Evolutionary conservation across 2,329 filamentous ascomycete species (phyloP), one percentile per base, ranked within the genome.

Genomic region (Ophiobolus disseminans): DNA sequence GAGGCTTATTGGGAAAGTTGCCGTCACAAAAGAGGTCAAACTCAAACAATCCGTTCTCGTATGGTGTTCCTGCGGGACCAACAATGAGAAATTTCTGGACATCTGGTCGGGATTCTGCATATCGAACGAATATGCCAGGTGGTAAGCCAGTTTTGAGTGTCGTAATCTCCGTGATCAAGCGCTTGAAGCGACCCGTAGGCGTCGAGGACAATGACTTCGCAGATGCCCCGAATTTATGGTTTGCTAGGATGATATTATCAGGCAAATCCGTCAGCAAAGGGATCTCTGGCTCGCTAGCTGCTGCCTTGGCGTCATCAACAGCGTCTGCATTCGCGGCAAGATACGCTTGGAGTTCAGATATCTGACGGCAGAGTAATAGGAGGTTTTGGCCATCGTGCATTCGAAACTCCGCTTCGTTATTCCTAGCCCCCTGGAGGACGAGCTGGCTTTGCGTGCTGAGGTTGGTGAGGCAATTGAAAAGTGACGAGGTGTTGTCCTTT

Each of bases 41-140:
- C 54, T 83, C 80, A 56, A 82, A 83, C 3, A 83, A 58, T 0
- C 81, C 81, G 32, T 78, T 71, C 53, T 80, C 80, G 60, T 84
- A 83, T 11, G 81, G 81, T 5, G 80, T 82, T 11, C 66, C 77
- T 4, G 57, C 56, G 0, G 81, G 79, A 0, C 81, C 81, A 16
- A 79, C 67, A 38, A 84, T 80, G 19, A 81, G 46, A 16, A 75
- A 63, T 58, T 81, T 82, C 65, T 83, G 75, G n/a, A 78, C 52
- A 53, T 83, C 80, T 0, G 78, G 70, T 1, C 80, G 72, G 7
- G 73, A 73, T 9, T 70, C 61, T 11, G 74, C 76, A 45, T 81
- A 74, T 7, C 75, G 73, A 16, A 83, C 73, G 47, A 76, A 82
- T 17, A 83, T 81, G 3, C 80, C 80, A 7, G 76, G 73, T 1